These are phyloP conservation scores for Microcyclospora pomicola DNA, from an alignment of 2,329 filamentous ascomycete genomes.

Conservation along the genomic window DNA sequence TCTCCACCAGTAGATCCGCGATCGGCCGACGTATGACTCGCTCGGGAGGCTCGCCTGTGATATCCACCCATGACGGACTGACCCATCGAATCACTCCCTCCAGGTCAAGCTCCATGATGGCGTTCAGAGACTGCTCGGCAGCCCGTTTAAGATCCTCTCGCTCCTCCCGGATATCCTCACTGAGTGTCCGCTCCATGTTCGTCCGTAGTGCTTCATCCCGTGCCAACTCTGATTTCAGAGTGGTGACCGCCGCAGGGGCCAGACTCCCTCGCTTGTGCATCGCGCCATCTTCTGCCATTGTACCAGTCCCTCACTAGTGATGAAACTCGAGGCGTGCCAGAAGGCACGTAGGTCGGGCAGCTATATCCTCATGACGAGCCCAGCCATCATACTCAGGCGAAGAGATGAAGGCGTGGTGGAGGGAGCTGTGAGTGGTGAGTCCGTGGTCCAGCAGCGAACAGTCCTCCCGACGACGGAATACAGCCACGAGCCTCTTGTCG, in stretches of 20 bases:
- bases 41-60: conserved; percentile 67
- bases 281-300: too few species aligned
- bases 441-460: too few species aligned
- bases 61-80: conserved; percentile 87
- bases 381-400: too few species aligned
- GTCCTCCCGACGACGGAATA: too few species aligned
- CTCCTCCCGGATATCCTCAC: conserved; percentile 83
- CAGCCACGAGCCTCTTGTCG: too few species aligned
- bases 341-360: too few species aligned
- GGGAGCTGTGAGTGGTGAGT: too few species aligned
- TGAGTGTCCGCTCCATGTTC: conserved; percentile 51
- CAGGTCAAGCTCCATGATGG: conserved; percentile 85
- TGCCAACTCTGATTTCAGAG: conserved; percentile 28
- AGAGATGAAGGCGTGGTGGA: too few species aligned
- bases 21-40: conserved; percentile 64
- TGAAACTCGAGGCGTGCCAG: too few species aligned
- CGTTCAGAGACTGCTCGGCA: conserved; percentile 89
- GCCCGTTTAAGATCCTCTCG: conserved; percentile 88
- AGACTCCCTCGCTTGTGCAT: conserved; percentile 9
- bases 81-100: conserved; percentile 90
- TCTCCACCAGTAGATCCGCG: conserved; percentile 65
- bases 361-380: too few species aligned
- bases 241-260: conserved; percentile 30
- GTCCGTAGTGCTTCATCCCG: conserved; percentile 10
- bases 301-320: too few species aligned